Percentiles rank a stretch among this genome's conserved stretches.
Conservation (phyloP, 73 alveolate genomes). For the Tetrahymena elliotti region DNA sequence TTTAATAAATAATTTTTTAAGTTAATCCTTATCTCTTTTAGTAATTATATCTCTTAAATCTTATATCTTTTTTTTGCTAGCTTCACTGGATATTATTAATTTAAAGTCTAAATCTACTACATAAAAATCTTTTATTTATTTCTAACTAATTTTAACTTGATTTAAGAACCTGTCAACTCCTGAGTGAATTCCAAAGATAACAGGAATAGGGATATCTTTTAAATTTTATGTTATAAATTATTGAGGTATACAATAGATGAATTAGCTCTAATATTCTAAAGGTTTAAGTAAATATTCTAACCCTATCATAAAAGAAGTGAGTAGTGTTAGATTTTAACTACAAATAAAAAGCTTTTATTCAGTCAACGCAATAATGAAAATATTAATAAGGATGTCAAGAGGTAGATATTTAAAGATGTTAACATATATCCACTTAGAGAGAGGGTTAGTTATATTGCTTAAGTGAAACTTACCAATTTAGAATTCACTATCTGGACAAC, state of each 20-base stretch:
- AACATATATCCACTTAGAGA: neutral
- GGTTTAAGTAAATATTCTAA: neutral
- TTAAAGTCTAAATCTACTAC: neutral
- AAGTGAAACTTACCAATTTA: neutral
- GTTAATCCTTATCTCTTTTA: neutral
- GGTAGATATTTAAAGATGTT: neutral
- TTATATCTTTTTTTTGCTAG: neutral
- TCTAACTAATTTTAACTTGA: neutral
- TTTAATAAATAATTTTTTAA: neutral
- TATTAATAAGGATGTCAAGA: neutral
- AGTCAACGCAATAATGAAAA: neutral
- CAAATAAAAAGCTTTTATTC: neutral
- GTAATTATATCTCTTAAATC: neutral
- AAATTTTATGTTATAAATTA: neutral
- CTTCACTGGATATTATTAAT: neutral
- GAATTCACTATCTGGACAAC: neutral
- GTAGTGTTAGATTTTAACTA: neutral
- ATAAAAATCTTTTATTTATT: neutral
- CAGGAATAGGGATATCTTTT: neutral
- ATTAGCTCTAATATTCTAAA: neutral
- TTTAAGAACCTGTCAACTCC: neutral
- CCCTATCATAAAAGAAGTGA: neutral
- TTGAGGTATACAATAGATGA: neutral
- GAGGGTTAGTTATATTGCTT: neutral
- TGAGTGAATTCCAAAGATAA: neutral